A percentile compares a stretch with the other conserved stretches of the same genome.
phyloP scores from a whole-genome alignment of 768 basidiomycete species.

The Amanita exitialis region DNA sequence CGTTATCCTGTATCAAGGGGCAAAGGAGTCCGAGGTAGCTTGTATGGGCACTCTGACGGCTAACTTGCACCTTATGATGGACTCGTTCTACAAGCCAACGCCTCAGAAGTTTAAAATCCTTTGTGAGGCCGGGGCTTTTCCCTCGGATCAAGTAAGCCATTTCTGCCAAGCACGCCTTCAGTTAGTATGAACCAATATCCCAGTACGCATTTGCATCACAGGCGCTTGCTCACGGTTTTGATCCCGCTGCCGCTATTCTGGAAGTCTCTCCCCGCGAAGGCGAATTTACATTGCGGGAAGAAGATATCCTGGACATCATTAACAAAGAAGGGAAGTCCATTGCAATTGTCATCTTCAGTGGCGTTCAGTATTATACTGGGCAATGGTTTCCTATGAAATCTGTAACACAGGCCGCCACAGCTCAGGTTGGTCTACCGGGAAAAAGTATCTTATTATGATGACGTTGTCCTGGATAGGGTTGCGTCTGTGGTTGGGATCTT shows the following conservation, averaged over 20 bases:
- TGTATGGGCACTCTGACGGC: constrained; percentile 93
- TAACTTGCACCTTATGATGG: constrained; percentile 94
- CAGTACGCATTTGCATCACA: constrained; percentile 98
- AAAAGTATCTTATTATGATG: constrained; percentile 1
- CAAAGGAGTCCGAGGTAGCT: constrained; percentile 82
- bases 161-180: neutral
- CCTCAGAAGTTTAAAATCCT: constrained; percentile 82
- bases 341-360: constrained; percentile 86
- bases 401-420: constrained; percentile 79
- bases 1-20: constrained; percentile 39
- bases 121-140: constrained; percentile 90
- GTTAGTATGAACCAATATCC: constrained; percentile 3
- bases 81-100: constrained; percentile 89
- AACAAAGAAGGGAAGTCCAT: constrained; percentile 65
- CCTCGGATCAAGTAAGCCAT: constrained; percentile 80
- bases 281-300: constrained; percentile 78
- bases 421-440: constrained; percentile 41
- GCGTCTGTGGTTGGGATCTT: constrained; percentile 92
- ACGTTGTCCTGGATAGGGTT: constrained; percentile 47
- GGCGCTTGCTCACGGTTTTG: constrained; percentile 65
- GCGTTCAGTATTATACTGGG: constrained; percentile 96
- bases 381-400: constrained; percentile 85
- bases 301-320: constrained; percentile 78
- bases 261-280: constrained; percentile 73
- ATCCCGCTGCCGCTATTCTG: constrained; percentile 64